Percentiles rank a stretch among this genome's conserved stretches.
Evolutionary conservation across 2,329 filamentous ascomycete species (phyloP).

Genomic region (Pseudocercospora vitis): DNA sequence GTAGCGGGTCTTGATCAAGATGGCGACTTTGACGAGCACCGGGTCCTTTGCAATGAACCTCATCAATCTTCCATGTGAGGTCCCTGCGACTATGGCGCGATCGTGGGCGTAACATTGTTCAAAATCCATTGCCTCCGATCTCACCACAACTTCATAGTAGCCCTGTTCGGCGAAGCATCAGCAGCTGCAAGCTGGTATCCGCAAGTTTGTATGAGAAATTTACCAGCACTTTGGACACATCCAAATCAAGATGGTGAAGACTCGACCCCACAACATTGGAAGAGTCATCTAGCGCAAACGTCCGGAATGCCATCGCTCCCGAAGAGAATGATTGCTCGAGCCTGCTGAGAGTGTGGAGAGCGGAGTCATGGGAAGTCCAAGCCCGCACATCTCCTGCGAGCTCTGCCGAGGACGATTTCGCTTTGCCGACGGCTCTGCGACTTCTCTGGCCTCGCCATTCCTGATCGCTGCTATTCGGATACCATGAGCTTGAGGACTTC

Average conservation of each 20-base stretch:
- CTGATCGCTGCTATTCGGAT: too few species aligned
- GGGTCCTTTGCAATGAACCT: not conserved
- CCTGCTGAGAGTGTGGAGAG: too few species aligned
- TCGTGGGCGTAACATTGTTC: not conserved
- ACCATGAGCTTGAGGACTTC: too few species aligned
- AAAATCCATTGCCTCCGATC: not conserved
- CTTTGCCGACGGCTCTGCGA: too few species aligned
- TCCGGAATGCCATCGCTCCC: not conserved
- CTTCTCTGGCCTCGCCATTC: too few species aligned
- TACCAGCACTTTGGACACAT: not conserved
- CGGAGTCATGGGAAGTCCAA: too few species aligned
- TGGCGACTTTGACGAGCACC: not conserved
- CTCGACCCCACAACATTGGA: not conserved
- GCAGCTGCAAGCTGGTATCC: not conserved
- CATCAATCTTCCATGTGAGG: not conserved
- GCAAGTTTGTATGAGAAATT: too few species aligned
- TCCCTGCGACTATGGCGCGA: not conserved
- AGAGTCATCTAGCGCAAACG: not conserved
- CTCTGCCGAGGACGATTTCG: too few species aligned
- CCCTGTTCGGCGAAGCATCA: not conserved
- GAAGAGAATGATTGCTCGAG: not conserved
- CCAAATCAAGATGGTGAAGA: not conserved
- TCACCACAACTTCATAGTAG: not conserved
- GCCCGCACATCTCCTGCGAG: too few species aligned
- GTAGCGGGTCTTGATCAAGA: not conserved